Base-by-base conservation (phyloP, 495 filamentous ascomycete species). In the Zalerion maritima region DNA sequence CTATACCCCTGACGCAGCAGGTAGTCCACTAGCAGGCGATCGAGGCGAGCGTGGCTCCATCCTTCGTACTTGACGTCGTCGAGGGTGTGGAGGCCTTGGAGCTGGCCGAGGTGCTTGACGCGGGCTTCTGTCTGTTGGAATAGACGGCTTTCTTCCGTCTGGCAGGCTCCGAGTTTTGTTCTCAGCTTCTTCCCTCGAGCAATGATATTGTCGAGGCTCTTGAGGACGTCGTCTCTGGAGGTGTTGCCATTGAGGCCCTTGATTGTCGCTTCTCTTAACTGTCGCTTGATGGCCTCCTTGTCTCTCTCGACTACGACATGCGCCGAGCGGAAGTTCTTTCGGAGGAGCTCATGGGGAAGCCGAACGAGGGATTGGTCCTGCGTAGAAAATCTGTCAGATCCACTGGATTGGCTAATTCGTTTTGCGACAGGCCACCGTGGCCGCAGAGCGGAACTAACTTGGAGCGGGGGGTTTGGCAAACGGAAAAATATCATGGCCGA, bases 311-410 rank as follows among this genome's bases (percentile, higher is more conserved):
- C 69, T 32, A 71, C 57, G 37, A 78, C 71, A 46, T 92, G 89
- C 12, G 83, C 76, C 0, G 73, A 69, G 45, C 94, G 92, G 58
- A 94, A 86, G 49, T 92, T 96, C 46, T 82, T 79, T 31, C 89
- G 79, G 23, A 82, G 72, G 31, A 96, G 73, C 51, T 94, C 87
- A 50, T 83, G 72, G 13, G 89, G 89, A 3, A 94, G 65, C 13
- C 84, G 79, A 41, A 97, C 77, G 37, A 94, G 81, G 14, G 89
- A 79, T 71, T 96, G 87, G 52, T 97, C 89, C 86, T 93, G 29
- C 16, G 24, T 8, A 19, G 11, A 3, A n/a, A 21, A 19, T 15
- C 12, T 10, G 17, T 16, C 31, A 18, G 23, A 21, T 13, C 12
- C 18, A 4, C 9, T 8, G 15, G 5, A 29, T 41, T 23, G 38